Base-by-base conservation (phyloP, 2,329 filamentous ascomycete species). In the Aspergillus fumigatiaffinis region DNA sequence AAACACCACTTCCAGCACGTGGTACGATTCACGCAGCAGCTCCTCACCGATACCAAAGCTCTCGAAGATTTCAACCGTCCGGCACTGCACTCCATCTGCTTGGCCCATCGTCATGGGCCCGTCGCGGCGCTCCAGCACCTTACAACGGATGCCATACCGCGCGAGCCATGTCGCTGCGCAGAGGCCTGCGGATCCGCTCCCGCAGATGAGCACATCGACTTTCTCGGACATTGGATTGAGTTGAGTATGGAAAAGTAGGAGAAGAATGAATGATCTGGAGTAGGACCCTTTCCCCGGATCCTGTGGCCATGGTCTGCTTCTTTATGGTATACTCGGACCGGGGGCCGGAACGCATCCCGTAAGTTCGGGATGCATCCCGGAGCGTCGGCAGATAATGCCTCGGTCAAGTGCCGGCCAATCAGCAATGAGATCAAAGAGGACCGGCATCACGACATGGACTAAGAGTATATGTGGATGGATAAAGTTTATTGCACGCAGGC, bases 41-140 rank as follows among this genome's bases (percentile, higher is more conserved):
- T 79, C 73, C 49, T 84, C 82, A 1, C 79, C 76, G 3, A 87
- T 76, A 1, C 78, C 81, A 32, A 86, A 83, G 48, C 80, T 83
- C 63, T 87, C 84, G 52, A 86, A 84, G 23, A 87, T 79, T 67
- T 87, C 84, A 14, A 86, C 82, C 0, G 83, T 85, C 1, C 83
- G 82, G 55, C 80, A 82, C 69, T 86, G 83, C 20, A 85, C 81
- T 1, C 84, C 84, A 58, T 89, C 86, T 14, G 86, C 87, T 69
- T 88, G 84, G 2, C 85, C 86, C 49, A 80, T 76, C 44, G 76
- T 65, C 51, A 88, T 75, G 0, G 82, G 83, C 0, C 83, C 84
- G 3, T 71, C 57, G 4, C 82, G 79, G 5, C 77, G 78, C 63
- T 89, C 86, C 0, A 88, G 73, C 26, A 88, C 80, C 47, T 76